A percentile compares a stretch with the other conserved stretches of the same genome.
phyloP scores from a whole-genome alignment of 495 filamentous ascomycete genomes.

The Delitschia confertaspora region DNA sequence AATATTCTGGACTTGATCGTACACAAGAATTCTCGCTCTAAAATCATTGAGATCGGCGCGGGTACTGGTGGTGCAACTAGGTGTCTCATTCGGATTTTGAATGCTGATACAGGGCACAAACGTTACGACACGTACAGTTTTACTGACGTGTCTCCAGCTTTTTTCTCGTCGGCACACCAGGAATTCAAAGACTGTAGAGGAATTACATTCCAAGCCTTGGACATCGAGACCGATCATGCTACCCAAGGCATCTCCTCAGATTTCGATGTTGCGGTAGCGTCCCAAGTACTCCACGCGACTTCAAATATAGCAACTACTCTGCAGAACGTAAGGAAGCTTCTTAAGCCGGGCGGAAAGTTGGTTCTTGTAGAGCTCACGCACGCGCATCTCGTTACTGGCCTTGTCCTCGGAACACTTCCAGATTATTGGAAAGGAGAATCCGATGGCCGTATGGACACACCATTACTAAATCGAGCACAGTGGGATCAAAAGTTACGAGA shows the following conservation, averaged over 20 bases:
- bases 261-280: conserved; percentile 19
- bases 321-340: conserved; percentile 4
- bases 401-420: conserved; percentile 2
- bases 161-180: neutral
- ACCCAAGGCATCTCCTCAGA: conserved; percentile 4
- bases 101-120: neutral
- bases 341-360: conserved; percentile 17
- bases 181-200: neutral
- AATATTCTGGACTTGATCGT: conserved; percentile 5
- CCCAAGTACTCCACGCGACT: conserved; percentile 7
- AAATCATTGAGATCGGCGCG: conserved; percentile 8
- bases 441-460: conserved; percentile 2
- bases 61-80: conserved; percentile 7
- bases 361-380: conserved; percentile 10
- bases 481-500: conserved; percentile 1
- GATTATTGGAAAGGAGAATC: conserved; percentile 1
- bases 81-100: neutral
- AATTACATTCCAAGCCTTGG: conserved; percentile 5
- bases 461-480: neutral
- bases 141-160: conserved; percentile 11
- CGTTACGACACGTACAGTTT: conserved; percentile 10
- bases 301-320: conserved; percentile 1
- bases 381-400: neutral
- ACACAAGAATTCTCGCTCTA: conserved; percentile 5
- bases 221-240: conserved; percentile 13